phyloP scores from a whole-genome alignment of 1,284 basidiomycete genomes.

The Acaromyces ingoldii region DNA sequence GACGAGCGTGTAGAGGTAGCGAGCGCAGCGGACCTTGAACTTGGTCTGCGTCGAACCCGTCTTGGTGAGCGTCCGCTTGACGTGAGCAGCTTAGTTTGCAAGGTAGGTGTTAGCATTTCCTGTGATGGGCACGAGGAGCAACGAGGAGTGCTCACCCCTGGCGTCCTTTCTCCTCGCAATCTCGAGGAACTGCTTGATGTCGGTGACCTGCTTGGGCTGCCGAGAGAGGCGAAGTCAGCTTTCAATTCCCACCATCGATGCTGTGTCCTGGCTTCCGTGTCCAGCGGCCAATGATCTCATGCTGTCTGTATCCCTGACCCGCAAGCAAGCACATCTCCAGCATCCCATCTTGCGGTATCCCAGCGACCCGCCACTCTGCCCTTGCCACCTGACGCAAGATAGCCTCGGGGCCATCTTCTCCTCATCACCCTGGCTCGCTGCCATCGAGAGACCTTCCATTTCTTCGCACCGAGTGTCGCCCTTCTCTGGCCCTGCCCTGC shows the following conservation, averaged over 20 bases:
- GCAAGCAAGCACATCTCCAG: too few relatives aligned
- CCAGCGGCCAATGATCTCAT: too few relatives aligned
- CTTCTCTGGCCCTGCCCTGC: too few relatives aligned
- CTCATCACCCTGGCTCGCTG: too few relatives aligned
- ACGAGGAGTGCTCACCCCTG: conserved; percentile 52
- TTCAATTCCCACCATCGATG: background rate
- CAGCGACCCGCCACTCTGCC: too few relatives aligned
- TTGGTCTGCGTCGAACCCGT: conserved; percentile 73
- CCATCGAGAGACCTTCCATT: too few relatives aligned
- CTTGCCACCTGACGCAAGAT: too few relatives aligned
- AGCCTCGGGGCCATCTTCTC: too few relatives aligned
- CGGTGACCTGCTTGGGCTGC: conserved; percentile 93
- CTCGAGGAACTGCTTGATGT: conserved; percentile 99
- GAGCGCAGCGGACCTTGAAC: conserved; percentile 97
- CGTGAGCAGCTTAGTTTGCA: conserved; percentile 71
- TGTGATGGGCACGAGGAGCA: background rate
- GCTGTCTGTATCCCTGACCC: too few relatives aligned
- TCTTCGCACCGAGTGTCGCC: too few relatives aligned
- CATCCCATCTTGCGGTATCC: too few relatives aligned
- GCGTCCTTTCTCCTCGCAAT: conserved; percentile 76
- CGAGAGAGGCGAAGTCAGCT: background rate
- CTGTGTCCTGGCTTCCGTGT: too few relatives aligned
- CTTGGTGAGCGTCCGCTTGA: conserved; percentile 82
- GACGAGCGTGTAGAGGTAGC: conserved; percentile 94
- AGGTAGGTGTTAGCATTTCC: background rate